phyloP scores from a whole-genome alignment of 305 asterid genomes.

The Coffea humblotiana region DNA sequence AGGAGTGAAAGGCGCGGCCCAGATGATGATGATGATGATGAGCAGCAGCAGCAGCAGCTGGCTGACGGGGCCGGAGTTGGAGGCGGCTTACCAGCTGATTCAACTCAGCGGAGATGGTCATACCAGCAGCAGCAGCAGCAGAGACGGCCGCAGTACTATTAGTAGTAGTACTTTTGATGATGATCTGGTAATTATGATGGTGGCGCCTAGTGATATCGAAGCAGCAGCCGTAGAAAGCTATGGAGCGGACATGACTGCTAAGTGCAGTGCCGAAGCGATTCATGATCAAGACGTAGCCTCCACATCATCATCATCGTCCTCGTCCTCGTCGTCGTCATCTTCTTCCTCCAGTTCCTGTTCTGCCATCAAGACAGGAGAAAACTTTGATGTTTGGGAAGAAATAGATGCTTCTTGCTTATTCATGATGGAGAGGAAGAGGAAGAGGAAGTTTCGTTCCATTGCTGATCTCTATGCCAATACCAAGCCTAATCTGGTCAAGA shows the following conservation, averaged over 20 bases:
- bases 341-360: neutral
- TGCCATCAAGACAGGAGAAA: neutral
- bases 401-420: neutral
- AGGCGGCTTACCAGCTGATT: slow-evolving; percentile 23
- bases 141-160: neutral
- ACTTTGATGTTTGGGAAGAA: neutral
- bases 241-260: neutral
- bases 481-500: neutral
- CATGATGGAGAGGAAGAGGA: neutral
- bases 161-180: neutral
- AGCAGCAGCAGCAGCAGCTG: neutral
- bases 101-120: slow-evolving; percentile 10
- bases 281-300: neutral
- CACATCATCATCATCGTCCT: neutral
- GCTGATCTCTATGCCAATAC: slow-evolving; percentile 7
- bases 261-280: neutral
- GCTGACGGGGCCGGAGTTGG: slow-evolving; percentile 4
- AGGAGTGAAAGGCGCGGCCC: neutral
- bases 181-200: too few relatives aligned
- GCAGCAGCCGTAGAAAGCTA: neutral
- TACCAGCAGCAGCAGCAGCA: neutral
- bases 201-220: neutral
- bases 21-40: neutral
- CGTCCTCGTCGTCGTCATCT: neutral
- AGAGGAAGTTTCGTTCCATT: slow-evolving; percentile 6